Evolutionary conservation across 2,329 filamentous ascomycete species (phyloP), one percentile per base, ranked within the genome.

Genomic region (Colletotrichum sidae): DNA sequence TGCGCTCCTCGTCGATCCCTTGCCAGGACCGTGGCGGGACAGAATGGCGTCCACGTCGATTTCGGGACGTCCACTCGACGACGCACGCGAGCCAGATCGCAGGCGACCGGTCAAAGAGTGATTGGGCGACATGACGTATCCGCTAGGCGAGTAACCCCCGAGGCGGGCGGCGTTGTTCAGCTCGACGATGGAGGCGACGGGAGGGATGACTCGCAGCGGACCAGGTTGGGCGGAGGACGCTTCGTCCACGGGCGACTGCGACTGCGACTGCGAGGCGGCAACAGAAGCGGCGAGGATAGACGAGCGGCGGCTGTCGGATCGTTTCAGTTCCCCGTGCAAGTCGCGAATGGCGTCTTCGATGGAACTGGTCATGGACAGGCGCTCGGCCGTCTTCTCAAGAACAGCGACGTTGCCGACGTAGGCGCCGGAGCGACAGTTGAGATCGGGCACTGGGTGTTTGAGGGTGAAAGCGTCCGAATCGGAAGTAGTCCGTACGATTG

Each of bases 311-410:
- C 88, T 92, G 73, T 92, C 90, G 73, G 83, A 87, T 69, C 88
- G 85, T 78, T 92, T 92, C 73, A 92, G 81, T 76, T 92, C 89
- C 67, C 88, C 82, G 76, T 92, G 89, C 69, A 93, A 82, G 72
- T 90, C 88, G 65, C 90, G 86, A 71, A 94, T 94, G 70, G 92
- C 91, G 80, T 92, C 88, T 71, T 91, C 91, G 72, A 94, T 91
- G 67, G 92, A 92, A 68, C 89, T 92, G 61, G 88, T 90, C 80
- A 87, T 86, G 70, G 90, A 92, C 76, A 94, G 82, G 69, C 88
- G 86, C 77, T 94, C 91, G 53, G 92, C 92, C 10, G 88, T 90
- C 69, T 90, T 89, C 77, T 95, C 92, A 68, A 94, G 86, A 54
- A 89, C 87, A 69, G 90, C 88, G 68, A 94, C 89, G 79, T 91